Base-by-base conservation (phyloP, 129 eudicot species). In the Artemisia annua region DNA sequence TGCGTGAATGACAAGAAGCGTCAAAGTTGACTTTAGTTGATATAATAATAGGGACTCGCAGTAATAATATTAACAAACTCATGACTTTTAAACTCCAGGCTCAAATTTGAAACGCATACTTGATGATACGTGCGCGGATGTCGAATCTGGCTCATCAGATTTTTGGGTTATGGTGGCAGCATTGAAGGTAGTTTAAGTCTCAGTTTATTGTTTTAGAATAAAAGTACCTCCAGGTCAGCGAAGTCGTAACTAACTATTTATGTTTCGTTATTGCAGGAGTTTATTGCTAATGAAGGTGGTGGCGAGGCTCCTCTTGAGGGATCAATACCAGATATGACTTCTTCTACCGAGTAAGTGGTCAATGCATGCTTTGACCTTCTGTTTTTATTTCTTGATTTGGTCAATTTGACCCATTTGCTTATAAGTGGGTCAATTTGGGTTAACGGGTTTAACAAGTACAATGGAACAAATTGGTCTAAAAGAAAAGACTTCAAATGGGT, bases 151-250 rank as follows among this genome's bases (percentile, higher is more conserved):
- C 79, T 89, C 97, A 67, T 78, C 96, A 18, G 96, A 86, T 69
- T 95, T 95, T 88, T 95, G 99, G 99, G 89, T 95, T 78, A 83
- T 95, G 91, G 96, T 95, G 58, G 97, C 97, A 59, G 96, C 99
- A 52, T 77, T 95, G 32, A 91, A 91, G 97, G 99, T 91, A 79
- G 72, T 55, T 58, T 48, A 3, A 49, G n/a, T 69, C 15, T 39
- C 50, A 3, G 8, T 53, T 15, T 5, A 43, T 22, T 75, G 4
- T 3, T 10, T 20, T 46, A 4, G 7, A 8, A 58, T 30, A n/a
- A 44, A 57, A 19, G 2, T 44, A 11, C 12, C 49, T 26, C 14
- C 8, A 24, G 18, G 56, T 43, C 5, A 19, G 48, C 22, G 43
- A 13, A 43, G 13, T 62, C 52, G 16, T 51, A 11, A 51, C 17